These are phyloP conservation scores for Euryodendron excelsum DNA, from an alignment of 148 eudicot species.

Conservation along the genomic window DNA sequence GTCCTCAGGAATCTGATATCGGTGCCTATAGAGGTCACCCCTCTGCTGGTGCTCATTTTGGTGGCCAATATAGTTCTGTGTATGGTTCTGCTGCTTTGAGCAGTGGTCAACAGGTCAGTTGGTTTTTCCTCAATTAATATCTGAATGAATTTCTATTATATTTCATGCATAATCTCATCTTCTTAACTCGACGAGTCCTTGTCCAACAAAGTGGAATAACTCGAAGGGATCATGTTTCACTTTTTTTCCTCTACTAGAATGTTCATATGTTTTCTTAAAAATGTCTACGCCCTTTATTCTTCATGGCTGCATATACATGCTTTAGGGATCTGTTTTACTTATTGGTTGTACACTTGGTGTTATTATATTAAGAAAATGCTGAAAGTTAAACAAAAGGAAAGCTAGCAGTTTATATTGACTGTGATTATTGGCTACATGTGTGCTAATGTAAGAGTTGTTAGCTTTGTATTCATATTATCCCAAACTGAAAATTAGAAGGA, in stretches of 20 bases:
- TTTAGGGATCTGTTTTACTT: neutral
- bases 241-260: neutral
- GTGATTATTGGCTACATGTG: neutral
- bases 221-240: neutral
- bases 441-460: neutral
- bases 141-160: neutral
- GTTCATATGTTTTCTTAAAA: neutral
- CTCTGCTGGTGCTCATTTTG: slow-evolving; percentile 57
- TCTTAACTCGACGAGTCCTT: neutral
- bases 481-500: neutral
- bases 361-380: neutral
- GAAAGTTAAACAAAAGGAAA: neutral
- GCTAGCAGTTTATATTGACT: neutral
- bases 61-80: slow-evolving; percentile 67
- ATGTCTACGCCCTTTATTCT: neutral
- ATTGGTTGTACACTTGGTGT: neutral
- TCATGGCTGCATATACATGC: neutral
- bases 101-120: slow-evolving; percentile 69
- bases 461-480: neutral
- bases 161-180: neutral
- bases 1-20: slow-evolving; percentile 55
- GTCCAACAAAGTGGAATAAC: neutral
- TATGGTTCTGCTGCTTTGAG: slow-evolving; percentile 61
- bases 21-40: slow-evolving; percentile 57
- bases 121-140: neutral